Conservation (phyloP, 2,329 filamentous ascomycete genomes). For the Nigrograna mackinnonii region DNA sequence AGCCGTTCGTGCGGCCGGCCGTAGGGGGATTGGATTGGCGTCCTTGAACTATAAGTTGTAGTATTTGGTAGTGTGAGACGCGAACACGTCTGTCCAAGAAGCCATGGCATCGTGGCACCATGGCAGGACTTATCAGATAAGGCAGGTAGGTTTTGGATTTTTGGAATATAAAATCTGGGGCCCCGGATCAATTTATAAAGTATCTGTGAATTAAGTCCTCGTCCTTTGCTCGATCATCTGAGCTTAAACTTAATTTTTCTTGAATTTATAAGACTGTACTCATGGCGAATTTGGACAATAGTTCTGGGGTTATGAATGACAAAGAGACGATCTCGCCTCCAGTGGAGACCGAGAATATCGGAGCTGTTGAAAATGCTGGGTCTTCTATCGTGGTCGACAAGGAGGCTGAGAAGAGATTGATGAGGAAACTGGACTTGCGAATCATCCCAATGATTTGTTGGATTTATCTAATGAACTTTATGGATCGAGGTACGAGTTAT, state of each 20-base stretch:
- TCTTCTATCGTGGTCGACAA: background rate
- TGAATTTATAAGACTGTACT: background rate
- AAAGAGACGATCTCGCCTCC: slow-evolving; percentile 45
- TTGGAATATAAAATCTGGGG: background rate
- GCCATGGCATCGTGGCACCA: background rate
- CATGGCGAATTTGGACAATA: background rate
- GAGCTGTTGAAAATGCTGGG: background rate
- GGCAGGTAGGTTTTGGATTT: background rate
- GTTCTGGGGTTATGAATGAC: background rate
- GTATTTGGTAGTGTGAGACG: too few species aligned
- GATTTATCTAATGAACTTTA: slow-evolving; percentile 12
- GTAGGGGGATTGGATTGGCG: background rate
- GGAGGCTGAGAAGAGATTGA: slow-evolving; percentile 6
- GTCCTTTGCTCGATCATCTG: background rate
- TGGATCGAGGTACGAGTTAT: slow-evolving; percentile 7
- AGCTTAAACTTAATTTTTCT: background rate
- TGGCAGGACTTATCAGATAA: background rate
- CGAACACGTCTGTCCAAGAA: background rate
- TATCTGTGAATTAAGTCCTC: background rate
- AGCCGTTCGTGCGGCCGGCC: background rate
- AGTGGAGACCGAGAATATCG: slow-evolving; percentile 20
- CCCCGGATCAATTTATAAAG: background rate
- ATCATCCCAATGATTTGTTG: slow-evolving; percentile 8
- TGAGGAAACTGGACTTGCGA: slow-evolving; percentile 11
- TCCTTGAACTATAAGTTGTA: slow-evolving; percentile 51